phyloP scores from a whole-genome alignment of 805 yeast genomes.

The Lipomyces mesembrius region DNA sequence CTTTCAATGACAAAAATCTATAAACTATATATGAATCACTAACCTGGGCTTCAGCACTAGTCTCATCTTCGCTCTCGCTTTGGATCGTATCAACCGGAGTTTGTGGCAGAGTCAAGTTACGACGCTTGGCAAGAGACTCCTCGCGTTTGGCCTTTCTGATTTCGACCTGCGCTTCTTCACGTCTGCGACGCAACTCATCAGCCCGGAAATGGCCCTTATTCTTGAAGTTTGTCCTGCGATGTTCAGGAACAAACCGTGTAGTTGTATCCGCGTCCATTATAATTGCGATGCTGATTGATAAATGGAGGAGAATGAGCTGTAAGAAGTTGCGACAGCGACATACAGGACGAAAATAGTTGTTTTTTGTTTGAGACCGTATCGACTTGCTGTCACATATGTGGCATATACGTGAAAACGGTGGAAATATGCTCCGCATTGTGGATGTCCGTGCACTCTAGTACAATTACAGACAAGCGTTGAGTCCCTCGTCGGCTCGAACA shows the following conservation, averaged over 20 bases:
- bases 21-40: constrained; percentile 1
- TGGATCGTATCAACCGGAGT: constrained; percentile 47
- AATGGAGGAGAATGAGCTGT: not conserved
- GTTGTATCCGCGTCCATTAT: constrained; percentile 79
- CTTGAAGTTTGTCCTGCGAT: constrained; percentile 94
- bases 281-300: not conserved
- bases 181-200: constrained; percentile 96
- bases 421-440: not conserved
- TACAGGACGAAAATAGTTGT: not conserved
- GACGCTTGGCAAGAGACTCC: constrained; percentile 89
- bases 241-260: constrained; percentile 90
- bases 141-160: constrained; percentile 95
- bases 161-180: constrained; percentile 97
- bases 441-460: not conserved
- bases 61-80: constrained; percentile 54
- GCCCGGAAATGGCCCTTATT: constrained; percentile 91
- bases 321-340: not conserved
- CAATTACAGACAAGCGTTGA: not conserved
- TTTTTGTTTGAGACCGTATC: not conserved
- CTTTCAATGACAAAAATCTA: not conserved
- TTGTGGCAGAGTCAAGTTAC: constrained; percentile 62
- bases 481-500: no score
- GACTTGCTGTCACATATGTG: not conserved
- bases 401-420: not conserved
- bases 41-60: constrained; percentile 42